Base-by-base conservation (phyloP, 108 stramenopile genomes). In the Nitzschia sp. region DNA sequence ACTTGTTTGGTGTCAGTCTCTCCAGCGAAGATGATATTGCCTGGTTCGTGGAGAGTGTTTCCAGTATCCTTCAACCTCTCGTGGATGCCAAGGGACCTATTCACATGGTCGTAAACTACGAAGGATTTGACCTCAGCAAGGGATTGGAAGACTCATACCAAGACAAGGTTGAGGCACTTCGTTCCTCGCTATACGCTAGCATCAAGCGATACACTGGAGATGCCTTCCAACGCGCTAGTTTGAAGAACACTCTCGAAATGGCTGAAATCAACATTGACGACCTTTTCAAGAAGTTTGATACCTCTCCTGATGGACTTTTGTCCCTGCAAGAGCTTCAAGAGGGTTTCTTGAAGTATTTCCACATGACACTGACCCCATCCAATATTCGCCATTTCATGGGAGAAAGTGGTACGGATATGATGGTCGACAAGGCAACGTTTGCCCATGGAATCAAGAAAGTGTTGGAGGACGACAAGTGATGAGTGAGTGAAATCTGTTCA, bases 1-100 rank as follows among this genome's bases (percentile, higher is more conserved):
- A 86, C 53, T 46, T 88, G 34, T 86, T 82, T 72, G 87, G 84
- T 40, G 75, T 88, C 39, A 76, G 71, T 15, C 66, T 88, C 2
- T 59, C 74, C 20, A 51, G 42, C 7, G 70, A 77, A 59, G 87
- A 84, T 12, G 87, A 88, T 41, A 63, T 88, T 0, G 52, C 63
- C 7, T 83, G 83, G 83, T 77, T 84, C 41, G 52, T 41, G 10
- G 21, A 25, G 24, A 72, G 71, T n/a, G 38, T 88, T n/a, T 40
- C 71, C 43, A 52, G 69, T 11, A 55, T 83, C 37, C 38, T 88
- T 42, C 11, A 58, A 0, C 83, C 84, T 6, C 37, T 76, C 12
- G 78, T 80, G 0, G 46, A 71, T 11, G 40, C 39, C 5, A 70
- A 77, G 25, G 87, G 87, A 22, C 61, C 65, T 15, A 41, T 83